Percentiles rank a stretch among this genome's conserved stretches.
phyloP scores from a whole-genome alignment of 345 rosid species.

The Acer campestre region DNA sequence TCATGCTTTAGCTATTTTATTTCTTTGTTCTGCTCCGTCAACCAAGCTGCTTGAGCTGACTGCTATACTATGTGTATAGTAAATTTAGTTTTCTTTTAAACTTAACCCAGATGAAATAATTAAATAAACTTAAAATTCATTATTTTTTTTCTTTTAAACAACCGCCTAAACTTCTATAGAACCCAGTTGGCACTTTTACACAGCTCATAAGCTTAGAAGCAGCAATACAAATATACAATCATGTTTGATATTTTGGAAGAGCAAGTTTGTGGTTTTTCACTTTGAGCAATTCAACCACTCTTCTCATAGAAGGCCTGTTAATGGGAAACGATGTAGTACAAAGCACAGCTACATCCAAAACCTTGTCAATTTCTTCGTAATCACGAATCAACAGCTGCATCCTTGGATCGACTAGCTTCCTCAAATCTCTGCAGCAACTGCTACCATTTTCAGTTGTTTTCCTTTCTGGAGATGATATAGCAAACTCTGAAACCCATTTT shows the following conservation, averaged over 20 bases:
- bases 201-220: too few species aligned
- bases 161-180: too few species aligned
- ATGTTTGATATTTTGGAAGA: neutral
- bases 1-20: too few species aligned
- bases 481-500: slow-evolving; percentile 50
- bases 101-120: too few species aligned
- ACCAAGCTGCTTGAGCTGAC: too few species aligned
- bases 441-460: neutral
- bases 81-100: too few species aligned
- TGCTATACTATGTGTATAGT: too few species aligned
- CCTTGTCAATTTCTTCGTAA: slow-evolving; percentile 52
- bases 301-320: slow-evolving; percentile 72
- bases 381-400: slow-evolving; percentile 39
- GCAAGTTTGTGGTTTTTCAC: slow-evolving; percentile 25
- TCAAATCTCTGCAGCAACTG: slow-evolving; percentile 16
- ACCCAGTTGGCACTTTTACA: too few species aligned
- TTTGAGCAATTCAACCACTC: slow-evolving; percentile 69
- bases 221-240: too few species aligned
- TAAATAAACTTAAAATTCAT: too few species aligned
- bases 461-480: slow-evolving; percentile 22
- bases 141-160: too few species aligned
- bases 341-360: slow-evolving; percentile 52
- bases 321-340: slow-evolving; percentile 58
- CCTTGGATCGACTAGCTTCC: slow-evolving; percentile 49
- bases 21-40: too few species aligned